Percentiles rank a stretch among this genome's conserved stretches.
Conservation (phyloP, 2,329 filamentous ascomycete species). For the Cercospora berteroae region DNA sequence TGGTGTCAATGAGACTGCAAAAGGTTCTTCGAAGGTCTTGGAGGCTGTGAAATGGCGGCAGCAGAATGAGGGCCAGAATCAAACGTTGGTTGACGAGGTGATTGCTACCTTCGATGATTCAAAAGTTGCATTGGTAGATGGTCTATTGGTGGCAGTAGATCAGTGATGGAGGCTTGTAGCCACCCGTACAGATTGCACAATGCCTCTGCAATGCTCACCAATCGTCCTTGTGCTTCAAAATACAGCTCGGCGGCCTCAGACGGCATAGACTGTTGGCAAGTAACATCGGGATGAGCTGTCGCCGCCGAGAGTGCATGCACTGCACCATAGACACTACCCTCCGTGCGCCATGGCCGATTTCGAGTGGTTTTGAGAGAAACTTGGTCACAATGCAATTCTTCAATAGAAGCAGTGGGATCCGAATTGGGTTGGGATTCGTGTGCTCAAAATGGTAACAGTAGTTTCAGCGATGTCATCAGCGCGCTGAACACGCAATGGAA, state of each 20-base stretch:
- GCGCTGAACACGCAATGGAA: too few relatives aligned
- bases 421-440: too few relatives aligned
- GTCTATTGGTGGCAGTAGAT: background rate
- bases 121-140: background rate
- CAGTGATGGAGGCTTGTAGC: background rate
- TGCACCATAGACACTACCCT: background rate
- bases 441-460: too few relatives aligned
- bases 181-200: background rate
- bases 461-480: too few relatives aligned
- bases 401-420: too few relatives aligned
- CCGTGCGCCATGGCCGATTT: too few relatives aligned
- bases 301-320: background rate
- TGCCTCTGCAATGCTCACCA: background rate
- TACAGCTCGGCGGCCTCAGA: background rate
- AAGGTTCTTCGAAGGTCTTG: background rate
- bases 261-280: background rate
- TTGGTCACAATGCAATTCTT: too few relatives aligned
- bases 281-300: background rate
- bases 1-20: background rate
- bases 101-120: background rate
- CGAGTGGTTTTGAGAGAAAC: too few relatives aligned
- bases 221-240: background rate
- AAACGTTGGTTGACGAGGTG: background rate
- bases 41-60: background rate
- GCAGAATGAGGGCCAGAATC: background rate